Evolutionary conservation across 1,284 basidiomycete genomes (phyloP).

Genomic region (Boletus hoseneyae): DNA sequence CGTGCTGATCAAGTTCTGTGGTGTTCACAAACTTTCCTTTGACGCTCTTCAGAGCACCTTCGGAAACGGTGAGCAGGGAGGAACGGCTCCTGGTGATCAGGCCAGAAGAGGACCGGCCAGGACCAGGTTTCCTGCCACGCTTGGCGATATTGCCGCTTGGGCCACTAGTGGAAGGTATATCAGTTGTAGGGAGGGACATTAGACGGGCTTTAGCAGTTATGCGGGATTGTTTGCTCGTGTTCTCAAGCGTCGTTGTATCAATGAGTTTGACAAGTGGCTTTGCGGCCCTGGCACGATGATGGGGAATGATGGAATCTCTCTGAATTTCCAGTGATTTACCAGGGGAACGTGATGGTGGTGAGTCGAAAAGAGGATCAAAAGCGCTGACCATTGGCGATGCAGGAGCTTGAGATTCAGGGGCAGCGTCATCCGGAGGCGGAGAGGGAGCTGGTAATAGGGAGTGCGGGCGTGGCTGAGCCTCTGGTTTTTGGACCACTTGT

Average conservation of each 20-base stretch:
- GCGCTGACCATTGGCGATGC: constrained; percentile 15
- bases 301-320: constrained; percentile 26
- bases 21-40: constrained; percentile 36
- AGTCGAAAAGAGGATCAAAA: constrained; percentile 33
- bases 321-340: constrained; percentile 9
- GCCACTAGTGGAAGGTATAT: constrained; percentile 12
- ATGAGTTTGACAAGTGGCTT: constrained; percentile 53
- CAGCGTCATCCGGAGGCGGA: neutral
- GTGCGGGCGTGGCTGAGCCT: constrained; percentile 1
- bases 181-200: constrained; percentile 19
- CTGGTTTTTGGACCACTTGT: constrained; percentile 3
- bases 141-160: constrained; percentile 10
- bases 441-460: neutral
- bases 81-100: constrained; percentile 37
- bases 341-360: constrained; percentile 16
- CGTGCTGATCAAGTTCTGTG: constrained; percentile 11
- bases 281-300: constrained; percentile 44
- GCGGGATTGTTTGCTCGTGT: constrained; percentile 32
- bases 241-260: constrained; percentile 35
- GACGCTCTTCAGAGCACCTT: constrained; percentile 45
- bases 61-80: constrained; percentile 48
- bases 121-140: constrained; percentile 41
- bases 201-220: constrained; percentile 48
- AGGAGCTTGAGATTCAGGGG: constrained; percentile 5
- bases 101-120: constrained; percentile 43